Evolutionary conservation across 2,329 filamentous ascomycete genomes (phyloP).

Genomic region (Zalaria sp.): DNA sequence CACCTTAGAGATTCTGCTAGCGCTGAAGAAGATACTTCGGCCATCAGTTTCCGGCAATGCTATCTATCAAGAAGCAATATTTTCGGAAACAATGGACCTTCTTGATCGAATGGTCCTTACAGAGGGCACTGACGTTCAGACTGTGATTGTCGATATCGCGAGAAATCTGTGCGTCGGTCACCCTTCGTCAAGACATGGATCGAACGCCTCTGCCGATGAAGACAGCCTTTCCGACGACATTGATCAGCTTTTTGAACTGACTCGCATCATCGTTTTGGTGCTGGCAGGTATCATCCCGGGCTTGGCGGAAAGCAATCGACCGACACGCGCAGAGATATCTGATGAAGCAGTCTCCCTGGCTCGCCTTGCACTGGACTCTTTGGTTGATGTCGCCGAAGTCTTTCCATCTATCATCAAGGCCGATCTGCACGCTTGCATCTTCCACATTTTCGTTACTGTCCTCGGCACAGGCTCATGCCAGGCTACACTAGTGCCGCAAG

Average conservation of each 20-base stretch:
- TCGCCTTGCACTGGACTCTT: conserved; percentile 64
- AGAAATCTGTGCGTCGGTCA: conserved; percentile 81
- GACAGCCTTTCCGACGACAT: conserved; percentile 88
- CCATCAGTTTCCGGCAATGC: conserved; percentile 92
- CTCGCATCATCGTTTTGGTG: conserved; percentile 87
- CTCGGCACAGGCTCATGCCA: conserved; percentile 80
- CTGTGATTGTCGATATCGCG: conserved; percentile 87
- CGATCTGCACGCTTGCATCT: conserved; percentile 87
- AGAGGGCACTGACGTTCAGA: conserved; percentile 76
- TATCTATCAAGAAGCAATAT: conserved; percentile 90
- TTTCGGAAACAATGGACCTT: conserved; percentile 93
- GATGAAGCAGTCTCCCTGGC: conserved; percentile 78
- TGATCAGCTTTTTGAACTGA: conserved; percentile 93
- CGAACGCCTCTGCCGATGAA: conserved; percentile 37
- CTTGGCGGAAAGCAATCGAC: conserved; percentile 42
- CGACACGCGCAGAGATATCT: conserved; percentile 48
- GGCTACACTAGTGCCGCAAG: conserved; percentile 74
- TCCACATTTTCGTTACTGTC: conserved; percentile 92
- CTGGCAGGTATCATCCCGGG: conserved; percentile 79
- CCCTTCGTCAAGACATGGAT: conserved; percentile 64
- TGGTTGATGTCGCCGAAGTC: conserved; percentile 88
- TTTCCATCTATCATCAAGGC: conserved; percentile 95
- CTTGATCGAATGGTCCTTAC: conserved; percentile 86
- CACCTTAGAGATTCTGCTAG: conserved; percentile 67
- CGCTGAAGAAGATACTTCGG: conserved; percentile 86